phyloP scores from a whole-genome alignment of 352 stramenopile species.

The Phytophthora syringae region DNA sequence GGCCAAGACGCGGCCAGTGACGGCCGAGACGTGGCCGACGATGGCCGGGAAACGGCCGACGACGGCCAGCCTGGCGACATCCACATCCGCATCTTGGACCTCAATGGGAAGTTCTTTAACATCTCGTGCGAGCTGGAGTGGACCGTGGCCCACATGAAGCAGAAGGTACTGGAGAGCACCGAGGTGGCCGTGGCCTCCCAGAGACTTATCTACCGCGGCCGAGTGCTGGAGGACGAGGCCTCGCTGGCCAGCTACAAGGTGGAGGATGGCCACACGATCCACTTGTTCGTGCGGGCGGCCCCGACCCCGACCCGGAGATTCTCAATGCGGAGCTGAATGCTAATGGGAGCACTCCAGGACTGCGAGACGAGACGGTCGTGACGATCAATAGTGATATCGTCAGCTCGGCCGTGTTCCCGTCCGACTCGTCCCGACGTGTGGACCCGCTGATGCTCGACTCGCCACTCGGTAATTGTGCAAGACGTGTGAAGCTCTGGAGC shows the following conservation, averaged over 20 bases:
- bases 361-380: slow-evolving; percentile 68
- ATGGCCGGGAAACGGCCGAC: slow-evolving; percentile 13
- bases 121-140: slow-evolving; percentile 73
- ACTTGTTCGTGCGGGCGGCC: slow-evolving; percentile 87
- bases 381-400: slow-evolving; percentile 84
- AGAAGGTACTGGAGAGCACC: slow-evolving; percentile 74
- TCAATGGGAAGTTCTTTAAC: slow-evolving; percentile 88
- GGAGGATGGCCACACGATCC: slow-evolving; percentile 91
- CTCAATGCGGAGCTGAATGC: slow-evolving; percentile 46
- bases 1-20: slow-evolving; percentile 10
- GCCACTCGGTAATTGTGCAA: slow-evolving; percentile 78
- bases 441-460: slow-evolving; percentile 89
- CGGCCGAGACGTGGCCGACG: slow-evolving; percentile 9
- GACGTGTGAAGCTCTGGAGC: slow-evolving; percentile 88
- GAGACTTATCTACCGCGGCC: slow-evolving; percentile 92
- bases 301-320: slow-evolving; percentile 68
- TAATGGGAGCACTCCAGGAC: slow-evolving; percentile 26
- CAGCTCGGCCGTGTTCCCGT: slow-evolving; percentile 86
- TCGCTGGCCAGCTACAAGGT: slow-evolving; percentile 87
- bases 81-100: slow-evolving; percentile 78
- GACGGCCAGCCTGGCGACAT: slow-evolving; percentile 45
- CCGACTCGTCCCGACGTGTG: slow-evolving; percentile 79
- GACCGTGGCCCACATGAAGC: slow-evolving; percentile 69
- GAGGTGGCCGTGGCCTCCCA: slow-evolving; percentile 78
- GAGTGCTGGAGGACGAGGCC: slow-evolving; percentile 86